These are phyloP conservation scores for Lathyrus oleraceus DNA, from an alignment of 306 rosid species.

Conservation along the genomic window DNA sequence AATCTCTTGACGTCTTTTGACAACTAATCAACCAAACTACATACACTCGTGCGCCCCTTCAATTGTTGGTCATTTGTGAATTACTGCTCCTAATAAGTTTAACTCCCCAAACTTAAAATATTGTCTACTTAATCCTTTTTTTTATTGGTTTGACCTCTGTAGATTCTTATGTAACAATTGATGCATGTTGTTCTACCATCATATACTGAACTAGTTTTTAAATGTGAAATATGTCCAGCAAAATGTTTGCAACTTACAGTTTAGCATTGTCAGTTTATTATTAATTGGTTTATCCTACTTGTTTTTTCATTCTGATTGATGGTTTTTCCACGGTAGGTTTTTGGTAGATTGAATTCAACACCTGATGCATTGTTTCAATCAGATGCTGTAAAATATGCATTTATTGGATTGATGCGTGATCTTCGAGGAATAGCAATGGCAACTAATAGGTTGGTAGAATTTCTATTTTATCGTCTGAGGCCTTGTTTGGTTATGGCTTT, in stretches of 20 bases:
- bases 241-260: neutral
- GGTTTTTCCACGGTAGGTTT: slow-evolving; percentile 33
- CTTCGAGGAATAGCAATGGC: slow-evolving; percentile 56
- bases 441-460: slow-evolving; percentile 43
- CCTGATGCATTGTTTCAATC: slow-evolving; percentile 44
- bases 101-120: neutral
- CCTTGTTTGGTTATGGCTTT: neutral
- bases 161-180: slow-evolving; percentile 8
- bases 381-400: slow-evolving; percentile 45
- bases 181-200: neutral
- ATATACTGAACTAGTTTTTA: neutral
- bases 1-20: neutral
- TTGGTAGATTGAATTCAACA: slow-evolving; percentile 41
- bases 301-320: slow-evolving; percentile 30
- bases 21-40: neutral
- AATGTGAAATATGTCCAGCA: slow-evolving; percentile 6
- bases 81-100: neutral
- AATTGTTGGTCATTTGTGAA: neutral
- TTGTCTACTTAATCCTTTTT: neutral
- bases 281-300: neutral
- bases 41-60: neutral
- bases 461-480: slow-evolving; percentile 3
- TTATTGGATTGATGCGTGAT: slow-evolving; percentile 52
- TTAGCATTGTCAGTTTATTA: slow-evolving; percentile 1
- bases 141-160: neutral